Percentiles rank a stretch among this genome's conserved stretches.
These are phyloP conservation scores for Solanum chiquidenum DNA, from an alignment of 257 asterid genomes.

Conservation along the genomic window DNA sequence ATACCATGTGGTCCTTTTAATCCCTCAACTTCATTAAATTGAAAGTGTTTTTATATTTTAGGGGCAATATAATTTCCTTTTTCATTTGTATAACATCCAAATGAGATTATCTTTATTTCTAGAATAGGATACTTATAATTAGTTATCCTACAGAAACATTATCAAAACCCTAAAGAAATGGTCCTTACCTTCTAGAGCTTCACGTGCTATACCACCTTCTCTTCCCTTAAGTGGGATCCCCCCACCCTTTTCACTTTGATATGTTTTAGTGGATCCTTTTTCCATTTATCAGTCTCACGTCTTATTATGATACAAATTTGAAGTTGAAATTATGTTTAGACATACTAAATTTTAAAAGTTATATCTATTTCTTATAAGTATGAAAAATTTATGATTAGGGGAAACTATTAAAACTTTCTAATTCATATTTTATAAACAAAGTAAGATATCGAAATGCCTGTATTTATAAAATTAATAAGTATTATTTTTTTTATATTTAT, in stretches of 20 bases:
- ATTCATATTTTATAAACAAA: background rate
- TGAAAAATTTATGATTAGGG: background rate
- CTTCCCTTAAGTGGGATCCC: background rate
- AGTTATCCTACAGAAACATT: background rate
- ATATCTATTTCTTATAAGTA: background rate
- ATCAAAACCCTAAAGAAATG: background rate
- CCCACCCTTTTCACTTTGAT: slow-evolving; percentile 1
- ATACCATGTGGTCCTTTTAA: background rate
- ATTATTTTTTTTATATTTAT: background rate
- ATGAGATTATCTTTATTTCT: background rate
- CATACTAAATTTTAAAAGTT: background rate
- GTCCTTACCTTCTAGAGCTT: background rate
- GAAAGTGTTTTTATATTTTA: background rate
- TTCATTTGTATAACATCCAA: background rate
- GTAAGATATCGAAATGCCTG: background rate
- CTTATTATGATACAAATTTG: background rate
- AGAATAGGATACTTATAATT: background rate
- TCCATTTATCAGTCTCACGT: background rate
- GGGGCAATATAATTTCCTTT: background rate
- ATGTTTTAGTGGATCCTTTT: background rate
- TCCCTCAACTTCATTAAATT: background rate
- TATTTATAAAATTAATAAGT: background rate
- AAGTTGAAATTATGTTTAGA: background rate
- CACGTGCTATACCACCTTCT: slow-evolving; percentile 11
- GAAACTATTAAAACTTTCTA: background rate